These are phyloP conservation scores for Vinca major DNA, from an alignment of 305 asterid species.

Conservation along the genomic window DNA sequence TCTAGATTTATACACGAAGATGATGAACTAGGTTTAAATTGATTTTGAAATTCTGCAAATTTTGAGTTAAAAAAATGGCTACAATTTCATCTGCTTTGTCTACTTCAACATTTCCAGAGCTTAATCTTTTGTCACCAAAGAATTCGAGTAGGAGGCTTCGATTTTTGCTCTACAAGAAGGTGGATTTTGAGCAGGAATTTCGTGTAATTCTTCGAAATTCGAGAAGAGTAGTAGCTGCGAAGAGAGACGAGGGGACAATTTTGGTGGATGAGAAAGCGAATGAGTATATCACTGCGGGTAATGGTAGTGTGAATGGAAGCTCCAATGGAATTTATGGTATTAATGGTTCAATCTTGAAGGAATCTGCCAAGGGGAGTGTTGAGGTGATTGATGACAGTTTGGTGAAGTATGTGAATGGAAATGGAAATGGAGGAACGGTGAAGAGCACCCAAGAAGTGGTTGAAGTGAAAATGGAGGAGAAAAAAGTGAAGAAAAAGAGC, in stretches of 20 bases:
- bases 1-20: background rate
- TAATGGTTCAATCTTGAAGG: conserved; percentile 27
- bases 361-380: conserved; percentile 31
- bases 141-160: conserved; percentile 6
- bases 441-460: conserved; percentile 23
- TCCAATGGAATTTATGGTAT: conserved; percentile 23
- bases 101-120: conserved; percentile 8
- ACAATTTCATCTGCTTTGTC: conserved; percentile 17
- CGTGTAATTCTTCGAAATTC: conserved; percentile 9
- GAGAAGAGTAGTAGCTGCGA: conserved; percentile 35
- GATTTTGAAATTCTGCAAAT: background rate
- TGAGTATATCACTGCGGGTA: conserved; percentile 34
- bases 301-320: conserved; percentile 45
- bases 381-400: conserved; percentile 33
- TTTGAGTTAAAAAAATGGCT: conserved; percentile 10
- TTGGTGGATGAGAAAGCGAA: conserved; percentile 47
- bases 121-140: conserved; percentile 11
- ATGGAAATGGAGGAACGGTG: conserved; percentile 30
- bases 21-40: conserved; percentile 7
- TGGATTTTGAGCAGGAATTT: conserved; percentile 14
- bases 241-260: conserved; percentile 37
- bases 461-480: conserved; percentile 37
- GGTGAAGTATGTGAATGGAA: conserved; percentile 47
- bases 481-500: conserved; percentile 35
- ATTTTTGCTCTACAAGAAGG: background rate